A percentile compares a stretch with the other conserved stretches of the same genome.
These are phyloP conservation scores for Quercus bicolor DNA, from an alignment of 306 rosid species.

Conservation along the genomic window DNA sequence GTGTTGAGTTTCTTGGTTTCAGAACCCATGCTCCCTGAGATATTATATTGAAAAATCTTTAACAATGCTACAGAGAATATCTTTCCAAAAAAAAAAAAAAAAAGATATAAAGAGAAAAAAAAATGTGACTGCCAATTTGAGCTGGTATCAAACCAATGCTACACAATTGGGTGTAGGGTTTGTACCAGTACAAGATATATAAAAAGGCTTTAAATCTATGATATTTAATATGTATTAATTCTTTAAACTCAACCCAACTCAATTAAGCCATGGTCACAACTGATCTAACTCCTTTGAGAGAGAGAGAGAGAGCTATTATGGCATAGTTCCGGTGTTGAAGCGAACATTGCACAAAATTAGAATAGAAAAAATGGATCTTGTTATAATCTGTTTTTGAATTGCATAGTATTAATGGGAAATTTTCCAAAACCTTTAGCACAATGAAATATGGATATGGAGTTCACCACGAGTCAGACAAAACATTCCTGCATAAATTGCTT, in stretches of 20 bases:
- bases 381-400: neutral
- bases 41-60: neutral
- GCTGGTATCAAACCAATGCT: neutral
- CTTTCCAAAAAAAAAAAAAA: neutral
- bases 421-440: neutral
- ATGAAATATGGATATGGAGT: neutral
- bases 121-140: neutral
- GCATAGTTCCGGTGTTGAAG: neutral
- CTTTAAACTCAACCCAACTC: neutral
- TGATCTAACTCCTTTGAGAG: no score
- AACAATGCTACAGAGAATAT: slow-evolving; percentile 5
- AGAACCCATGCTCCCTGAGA: slow-evolving; percentile 97
- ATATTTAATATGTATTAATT: no score
- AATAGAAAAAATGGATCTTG: neutral
- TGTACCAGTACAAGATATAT: neutral
- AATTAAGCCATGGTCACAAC: neutral
- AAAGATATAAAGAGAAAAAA: neutral
- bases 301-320: neutral
- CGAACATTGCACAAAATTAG: neutral
- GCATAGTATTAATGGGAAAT: neutral
- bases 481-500: neutral
- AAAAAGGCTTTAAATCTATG: no score
- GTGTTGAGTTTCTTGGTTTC: slow-evolving; percentile 60
- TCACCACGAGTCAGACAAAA: neutral
- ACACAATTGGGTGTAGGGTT: neutral